These are phyloP conservation scores for Rhodotorula sp. DNA, from an alignment of 1,284 basidiomycete species.

Conservation along the genomic window DNA sequence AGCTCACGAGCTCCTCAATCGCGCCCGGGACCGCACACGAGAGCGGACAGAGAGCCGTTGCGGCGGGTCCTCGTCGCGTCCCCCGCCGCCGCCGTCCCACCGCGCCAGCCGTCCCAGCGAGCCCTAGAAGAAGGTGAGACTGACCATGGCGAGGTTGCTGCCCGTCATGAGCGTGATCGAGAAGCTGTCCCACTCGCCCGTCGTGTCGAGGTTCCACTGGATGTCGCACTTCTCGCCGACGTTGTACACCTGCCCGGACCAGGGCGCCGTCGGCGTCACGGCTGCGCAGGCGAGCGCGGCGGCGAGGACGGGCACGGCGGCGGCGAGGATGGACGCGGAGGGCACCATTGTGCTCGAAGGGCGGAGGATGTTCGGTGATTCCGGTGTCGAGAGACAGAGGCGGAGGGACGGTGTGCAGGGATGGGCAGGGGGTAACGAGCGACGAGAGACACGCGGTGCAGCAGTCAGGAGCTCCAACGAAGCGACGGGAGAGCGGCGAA, in stretches of 20 bases:
- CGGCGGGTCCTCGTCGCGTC: no score
- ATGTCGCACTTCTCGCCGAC: constrained; percentile 24
- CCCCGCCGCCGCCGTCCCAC: no score
- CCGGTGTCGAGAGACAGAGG: not conserved
- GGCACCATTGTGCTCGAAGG: not conserved
- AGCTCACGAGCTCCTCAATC: not conserved
- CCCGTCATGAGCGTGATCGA: constrained; percentile 56
- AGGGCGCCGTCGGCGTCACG: constrained; percentile 21
- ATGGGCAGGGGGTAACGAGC: not conserved
- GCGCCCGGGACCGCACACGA: no score
- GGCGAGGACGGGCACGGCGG: constrained; percentile 4
- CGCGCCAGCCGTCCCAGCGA: no score
- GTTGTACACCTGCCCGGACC: constrained; percentile 18
- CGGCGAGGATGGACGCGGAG: not conserved
- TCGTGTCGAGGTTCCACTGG: constrained; percentile 31
- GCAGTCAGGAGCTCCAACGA: no score
- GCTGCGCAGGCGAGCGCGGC: not conserved
- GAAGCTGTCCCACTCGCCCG: constrained; percentile 27
- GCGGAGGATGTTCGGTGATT: not conserved
- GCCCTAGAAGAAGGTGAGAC: no score
- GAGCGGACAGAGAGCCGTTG: not conserved
- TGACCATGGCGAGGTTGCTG: constrained; percentile 47
- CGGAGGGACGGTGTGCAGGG: not conserved
- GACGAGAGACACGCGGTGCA: not conserved
- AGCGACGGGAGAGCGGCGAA: no score